A percentile compares a stretch with the other conserved stretches of the same genome.
Evolutionary conservation across 169 alveolate genomes (phyloP).

Genomic region (Eimeria acervulina): DNA sequence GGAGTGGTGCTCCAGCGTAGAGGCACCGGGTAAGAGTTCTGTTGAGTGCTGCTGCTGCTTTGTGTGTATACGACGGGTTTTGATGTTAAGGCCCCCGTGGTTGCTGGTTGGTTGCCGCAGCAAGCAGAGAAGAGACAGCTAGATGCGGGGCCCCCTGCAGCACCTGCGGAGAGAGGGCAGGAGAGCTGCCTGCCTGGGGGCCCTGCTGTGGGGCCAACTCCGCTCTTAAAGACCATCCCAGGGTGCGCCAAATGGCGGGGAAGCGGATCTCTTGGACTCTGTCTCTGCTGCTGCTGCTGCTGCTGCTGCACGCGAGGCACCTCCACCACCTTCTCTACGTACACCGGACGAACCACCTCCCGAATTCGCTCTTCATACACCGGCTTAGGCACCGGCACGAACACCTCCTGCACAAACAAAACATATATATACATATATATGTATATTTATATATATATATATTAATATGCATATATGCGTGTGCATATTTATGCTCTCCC

Average conservation of each 20-base stretch:
- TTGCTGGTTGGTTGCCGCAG: not conserved
- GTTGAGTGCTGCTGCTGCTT: not conserved
- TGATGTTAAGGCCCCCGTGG: not conserved
- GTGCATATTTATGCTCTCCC: not conserved
- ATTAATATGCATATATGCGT: too few species aligned
- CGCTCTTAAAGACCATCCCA: too few species aligned
- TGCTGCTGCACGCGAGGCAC: conserved; percentile 46
- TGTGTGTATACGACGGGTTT: not conserved
- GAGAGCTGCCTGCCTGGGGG: not conserved
- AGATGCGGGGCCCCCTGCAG: not conserved
- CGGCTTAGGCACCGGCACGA: conserved; percentile 73
- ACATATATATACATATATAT: not conserved
- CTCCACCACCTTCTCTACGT: conserved; percentile 54
- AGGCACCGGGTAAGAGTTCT: not conserved
- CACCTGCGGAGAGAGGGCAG: not conserved
- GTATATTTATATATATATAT: too few species aligned
- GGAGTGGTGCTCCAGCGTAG: not conserved
- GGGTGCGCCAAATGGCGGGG: too few species aligned
- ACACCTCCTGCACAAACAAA: conserved; percentile 28
- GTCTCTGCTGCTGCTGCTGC: not conserved
- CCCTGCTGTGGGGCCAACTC: not conserved
- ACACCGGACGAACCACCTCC: conserved; percentile 22
- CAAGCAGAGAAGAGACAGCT: conserved; percentile 1
- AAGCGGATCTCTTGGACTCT: too few species aligned
- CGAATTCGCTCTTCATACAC: conserved; percentile 52